These are phyloP conservation scores for Zopfochytrium polystomum DNA, from an alignment of 371 early-diverging fungal genomes.

Conservation along the genomic window DNA sequence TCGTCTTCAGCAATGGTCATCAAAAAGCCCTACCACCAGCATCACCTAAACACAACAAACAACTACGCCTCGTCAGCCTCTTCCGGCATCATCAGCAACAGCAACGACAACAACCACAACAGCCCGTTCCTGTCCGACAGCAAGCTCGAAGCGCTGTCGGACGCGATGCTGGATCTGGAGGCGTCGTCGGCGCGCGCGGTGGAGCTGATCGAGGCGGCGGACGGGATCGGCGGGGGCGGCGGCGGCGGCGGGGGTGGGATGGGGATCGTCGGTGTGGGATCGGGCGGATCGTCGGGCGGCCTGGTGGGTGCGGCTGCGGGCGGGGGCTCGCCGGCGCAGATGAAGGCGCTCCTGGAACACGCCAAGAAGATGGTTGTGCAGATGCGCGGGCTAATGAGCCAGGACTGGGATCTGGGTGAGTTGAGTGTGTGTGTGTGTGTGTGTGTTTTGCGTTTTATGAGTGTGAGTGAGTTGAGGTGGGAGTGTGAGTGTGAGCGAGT, in stretches of 20 bases:
- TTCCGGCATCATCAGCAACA: conserved; percentile 2
- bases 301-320: too few relatives aligned
- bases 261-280: too few relatives aligned
- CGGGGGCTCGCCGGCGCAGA: not conserved
- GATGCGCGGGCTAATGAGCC: not conserved
- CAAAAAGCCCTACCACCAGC: too few relatives aligned
- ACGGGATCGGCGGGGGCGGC: too few relatives aligned
- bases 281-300: too few relatives aligned
- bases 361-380: conserved; percentile 2
- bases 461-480: not conserved
- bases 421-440: too few relatives aligned
- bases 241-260: too few relatives aligned
- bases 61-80: too few relatives aligned
- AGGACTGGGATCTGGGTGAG: not conserved
- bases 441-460: too few relatives aligned
- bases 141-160: not conserved
- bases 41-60: too few relatives aligned
- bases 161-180: not conserved
- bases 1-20: too few relatives aligned
- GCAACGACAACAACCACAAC: not conserved
- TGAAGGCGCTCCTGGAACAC: not conserved
- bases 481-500: not conserved
- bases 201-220: not conserved
- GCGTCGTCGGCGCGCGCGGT: not conserved
- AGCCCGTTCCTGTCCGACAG: not conserved